phyloP scores from a whole-genome alignment of 306 rosid species.

The Dalbergia cultrata region DNA sequence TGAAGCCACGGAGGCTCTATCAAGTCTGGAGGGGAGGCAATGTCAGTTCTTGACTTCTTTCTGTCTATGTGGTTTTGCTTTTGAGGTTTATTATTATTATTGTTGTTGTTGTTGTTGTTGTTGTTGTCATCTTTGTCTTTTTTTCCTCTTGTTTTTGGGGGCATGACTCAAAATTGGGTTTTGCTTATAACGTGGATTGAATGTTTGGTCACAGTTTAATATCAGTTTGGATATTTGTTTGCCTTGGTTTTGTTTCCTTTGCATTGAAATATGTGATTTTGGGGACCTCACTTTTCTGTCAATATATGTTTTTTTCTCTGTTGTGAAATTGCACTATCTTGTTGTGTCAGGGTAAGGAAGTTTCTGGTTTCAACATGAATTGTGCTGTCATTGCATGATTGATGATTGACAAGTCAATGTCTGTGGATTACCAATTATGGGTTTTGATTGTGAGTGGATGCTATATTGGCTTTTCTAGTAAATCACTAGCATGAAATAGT shows the following conservation, averaged over 20 bases:
- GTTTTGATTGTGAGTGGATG: background rate
- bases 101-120: too few relatives aligned
- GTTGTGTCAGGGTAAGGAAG: conserved; percentile 12
- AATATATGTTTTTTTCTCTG: background rate
- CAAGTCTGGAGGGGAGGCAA: conserved; percentile 95
- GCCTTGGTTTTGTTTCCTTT: conserved; percentile 27
- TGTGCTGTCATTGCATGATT: background rate
- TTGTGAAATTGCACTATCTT: background rate
- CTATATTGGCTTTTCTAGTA: conserved; percentile 33
- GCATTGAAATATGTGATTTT: conserved; percentile 18
- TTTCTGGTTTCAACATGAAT: conserved; percentile 33
- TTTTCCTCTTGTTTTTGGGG: too few relatives aligned
- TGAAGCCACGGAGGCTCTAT: conserved; percentile 69
- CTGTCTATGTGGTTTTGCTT: background rate
- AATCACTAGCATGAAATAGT: background rate
- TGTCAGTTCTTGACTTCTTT: conserved; percentile 60
- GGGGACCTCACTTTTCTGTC: conserved; percentile 18
- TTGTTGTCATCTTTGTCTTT: too few relatives aligned
- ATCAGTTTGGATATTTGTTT: conserved; percentile 32
- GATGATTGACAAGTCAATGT: conserved; percentile 3
- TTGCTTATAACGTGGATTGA: conserved; percentile 13
- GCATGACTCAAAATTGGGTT: conserved; percentile 21
- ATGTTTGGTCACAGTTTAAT: conserved; percentile 37
- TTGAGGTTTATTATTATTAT: background rate
- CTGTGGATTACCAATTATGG: background rate